Percentiles rank a stretch among this genome's conserved stretches.
Evolutionary conservation across 2,329 filamentous ascomycete genomes (phyloP).

Genomic region (Catunica adiposa): DNA sequence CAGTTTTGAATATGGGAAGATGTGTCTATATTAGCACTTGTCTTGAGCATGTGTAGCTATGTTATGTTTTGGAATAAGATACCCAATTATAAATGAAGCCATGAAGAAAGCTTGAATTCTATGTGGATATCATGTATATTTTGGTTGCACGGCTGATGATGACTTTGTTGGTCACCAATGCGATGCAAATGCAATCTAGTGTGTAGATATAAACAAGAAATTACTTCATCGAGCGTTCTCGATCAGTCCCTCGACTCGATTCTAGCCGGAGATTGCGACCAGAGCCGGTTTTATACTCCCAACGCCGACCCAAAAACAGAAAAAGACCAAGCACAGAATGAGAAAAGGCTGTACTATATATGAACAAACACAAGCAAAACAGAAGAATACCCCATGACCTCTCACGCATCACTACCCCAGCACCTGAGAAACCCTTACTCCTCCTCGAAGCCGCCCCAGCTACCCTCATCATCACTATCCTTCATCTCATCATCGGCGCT

Average conservation of each 20-base stretch:
- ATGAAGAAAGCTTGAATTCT: neutral
- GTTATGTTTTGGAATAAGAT: neutral
- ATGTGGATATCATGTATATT: constrained; percentile 6
- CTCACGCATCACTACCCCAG: too few relatives aligned
- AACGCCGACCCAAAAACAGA: constrained; percentile 12
- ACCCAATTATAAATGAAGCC: neutral
- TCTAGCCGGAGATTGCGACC: neutral
- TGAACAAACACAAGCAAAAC: constrained; percentile 3
- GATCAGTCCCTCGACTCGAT: neutral
- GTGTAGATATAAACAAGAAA: neutral
- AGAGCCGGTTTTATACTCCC: constrained; percentile 11
- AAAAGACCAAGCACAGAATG: constrained; percentile 6
- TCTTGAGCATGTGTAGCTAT: neutral
- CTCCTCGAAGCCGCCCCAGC: constrained; percentile 56
- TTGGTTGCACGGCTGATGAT: neutral
- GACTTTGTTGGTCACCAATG: neutral
- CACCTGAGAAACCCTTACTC: neutral
- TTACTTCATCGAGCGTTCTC: neutral
- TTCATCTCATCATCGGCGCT: constrained; percentile 20
- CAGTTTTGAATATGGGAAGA: neutral
- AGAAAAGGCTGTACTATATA: neutral
- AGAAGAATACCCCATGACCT: neutral
- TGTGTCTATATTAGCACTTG: neutral
- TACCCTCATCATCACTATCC: constrained; percentile 31
- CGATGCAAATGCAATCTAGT: constrained; percentile 2